Percentiles rank a stretch among this genome's conserved stretches.
Evolutionary conservation across 306 rosid species (phyloP).

Genomic region (Quercus ilex): DNA sequence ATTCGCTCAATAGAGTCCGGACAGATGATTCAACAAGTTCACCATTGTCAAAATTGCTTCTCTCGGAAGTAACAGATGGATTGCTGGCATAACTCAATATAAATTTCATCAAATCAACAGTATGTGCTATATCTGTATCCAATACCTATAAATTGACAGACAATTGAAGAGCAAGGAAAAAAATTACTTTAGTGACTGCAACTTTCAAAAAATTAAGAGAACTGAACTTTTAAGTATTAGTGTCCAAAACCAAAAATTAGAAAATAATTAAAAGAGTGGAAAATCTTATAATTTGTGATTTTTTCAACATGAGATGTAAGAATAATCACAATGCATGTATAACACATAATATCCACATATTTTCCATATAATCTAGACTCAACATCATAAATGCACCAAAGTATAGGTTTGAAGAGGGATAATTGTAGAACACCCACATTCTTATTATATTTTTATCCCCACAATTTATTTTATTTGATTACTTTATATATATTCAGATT

Average conservation of each 20-base stretch:
- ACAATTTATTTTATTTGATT: too few species aligned
- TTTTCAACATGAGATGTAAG: neutral
- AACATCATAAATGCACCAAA: neutral
- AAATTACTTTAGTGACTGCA: neutral
- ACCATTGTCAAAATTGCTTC: constrained; percentile 37
- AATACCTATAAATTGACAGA: constrained; percentile 33
- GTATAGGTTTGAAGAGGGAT: neutral
- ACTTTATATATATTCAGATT: too few species aligned
- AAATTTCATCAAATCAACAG: constrained; percentile 87
- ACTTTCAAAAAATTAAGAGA: neutral
- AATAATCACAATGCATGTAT: neutral
- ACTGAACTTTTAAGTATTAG: neutral
- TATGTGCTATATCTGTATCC: constrained; percentile 59
- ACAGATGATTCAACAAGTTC: constrained; percentile 67
- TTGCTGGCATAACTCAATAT: constrained; percentile 75
- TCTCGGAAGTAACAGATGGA: constrained; percentile 43
- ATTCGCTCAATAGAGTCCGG: constrained; percentile 61
- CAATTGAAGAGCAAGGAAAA: neutral
- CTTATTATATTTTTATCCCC: neutral
- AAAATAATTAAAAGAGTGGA: neutral
- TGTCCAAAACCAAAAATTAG: neutral
- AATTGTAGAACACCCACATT: neutral
- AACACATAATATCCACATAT: neutral
- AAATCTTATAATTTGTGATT: neutral
- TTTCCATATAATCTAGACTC: neutral